Conservation (phyloP, 1,284 basidiomycete genomes). For the Inonotus obliquus region DNA sequence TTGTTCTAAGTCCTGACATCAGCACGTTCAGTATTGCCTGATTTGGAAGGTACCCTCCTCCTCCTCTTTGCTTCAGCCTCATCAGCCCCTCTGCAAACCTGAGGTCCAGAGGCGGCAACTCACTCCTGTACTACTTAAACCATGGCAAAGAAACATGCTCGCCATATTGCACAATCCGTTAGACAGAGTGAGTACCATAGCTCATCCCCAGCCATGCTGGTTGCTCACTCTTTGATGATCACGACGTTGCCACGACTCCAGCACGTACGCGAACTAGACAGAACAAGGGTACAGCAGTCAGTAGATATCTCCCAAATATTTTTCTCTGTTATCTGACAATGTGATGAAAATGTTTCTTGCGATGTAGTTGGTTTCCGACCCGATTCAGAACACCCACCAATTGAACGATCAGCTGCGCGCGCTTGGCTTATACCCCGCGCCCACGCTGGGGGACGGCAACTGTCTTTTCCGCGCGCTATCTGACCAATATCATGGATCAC, state of each 20-base stretch:
- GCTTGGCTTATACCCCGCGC: constrained; percentile 73
- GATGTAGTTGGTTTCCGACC: constrained; percentile 54
- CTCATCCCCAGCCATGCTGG: neutral
- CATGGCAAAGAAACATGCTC: constrained; percentile 19
- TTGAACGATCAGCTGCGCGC: constrained; percentile 67
- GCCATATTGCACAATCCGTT: constrained; percentile 11
- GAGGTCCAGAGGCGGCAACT: constrained; percentile 12
- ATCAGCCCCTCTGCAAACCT: neutral
- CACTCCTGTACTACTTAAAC: constrained; percentile 6
- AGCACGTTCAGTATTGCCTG: constrained; percentile 1
- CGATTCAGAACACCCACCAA: constrained; percentile 56
- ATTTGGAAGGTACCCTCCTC: neutral
- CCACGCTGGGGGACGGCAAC: constrained; percentile 81
- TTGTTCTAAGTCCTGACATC: neutral
- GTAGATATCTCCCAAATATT: constrained; percentile 2
- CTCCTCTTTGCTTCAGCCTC: constrained; percentile 4
- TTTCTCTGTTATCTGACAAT: constrained; percentile 5
- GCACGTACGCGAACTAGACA: constrained; percentile 19
- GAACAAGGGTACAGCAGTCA: constrained; percentile 19
- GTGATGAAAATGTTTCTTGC: neutral
- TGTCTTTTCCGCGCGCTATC: constrained; percentile 82
- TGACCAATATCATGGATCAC: constrained; percentile 78
- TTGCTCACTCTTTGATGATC: neutral
- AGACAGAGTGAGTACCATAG: constrained; percentile 18
- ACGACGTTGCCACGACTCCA: constrained; percentile 14